Evolutionary conservation across 257 asterid species (phyloP), one percentile per base, ranked within the genome.

Genomic region (Coffea canephora): DNA sequence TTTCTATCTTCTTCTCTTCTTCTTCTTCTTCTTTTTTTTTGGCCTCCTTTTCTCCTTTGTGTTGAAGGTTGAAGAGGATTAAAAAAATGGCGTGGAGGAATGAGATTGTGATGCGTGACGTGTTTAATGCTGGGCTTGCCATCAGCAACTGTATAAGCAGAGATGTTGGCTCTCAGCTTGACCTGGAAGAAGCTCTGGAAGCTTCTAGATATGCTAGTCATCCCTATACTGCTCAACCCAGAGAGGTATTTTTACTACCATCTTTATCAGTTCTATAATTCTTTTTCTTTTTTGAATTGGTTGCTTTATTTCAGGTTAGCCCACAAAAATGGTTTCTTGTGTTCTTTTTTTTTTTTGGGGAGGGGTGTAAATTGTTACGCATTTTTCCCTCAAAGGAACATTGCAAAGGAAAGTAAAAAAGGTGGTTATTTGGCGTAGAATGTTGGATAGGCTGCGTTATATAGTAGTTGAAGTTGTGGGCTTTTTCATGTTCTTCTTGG

Each of bases 141-240:
- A 88, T 95, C 83, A 84, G 89, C 87, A 96, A 93, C 83, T 92
- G 95, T 77, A 89, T 93, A 59, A 91, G 91, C 80, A 82, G 99
- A 81, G 98, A 95, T 57, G 84, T 91, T 16, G 83, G 88, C 14
- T 82, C 88, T 61, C 98, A 93, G 87, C 85, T 89, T 77, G 99
- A 95, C 84, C 92, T 93, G 8, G 99, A 95, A 81, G 99, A 95
- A 80, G 84, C 97, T 36, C 79, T 95, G 31, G 99, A 95, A 87
- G 98, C 99, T 79, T 90, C 98, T 59, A 89, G 99, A 91, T 95
- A 95, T 77, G 87, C 96, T 14, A 95, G 97, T 76, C 98, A 95
- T 82, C 98, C 99, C 34, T 93, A 93, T 68, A 84, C 98, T 54
- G 85, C 96, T 76, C 98, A 91, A 74, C 98, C 99, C 71, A 92